A percentile compares a stretch with the other conserved stretches of the same genome.
phyloP scores from a whole-genome alignment of 371 early-diverging fungal species.

The Amoeboaphelidium occidentale region DNA sequence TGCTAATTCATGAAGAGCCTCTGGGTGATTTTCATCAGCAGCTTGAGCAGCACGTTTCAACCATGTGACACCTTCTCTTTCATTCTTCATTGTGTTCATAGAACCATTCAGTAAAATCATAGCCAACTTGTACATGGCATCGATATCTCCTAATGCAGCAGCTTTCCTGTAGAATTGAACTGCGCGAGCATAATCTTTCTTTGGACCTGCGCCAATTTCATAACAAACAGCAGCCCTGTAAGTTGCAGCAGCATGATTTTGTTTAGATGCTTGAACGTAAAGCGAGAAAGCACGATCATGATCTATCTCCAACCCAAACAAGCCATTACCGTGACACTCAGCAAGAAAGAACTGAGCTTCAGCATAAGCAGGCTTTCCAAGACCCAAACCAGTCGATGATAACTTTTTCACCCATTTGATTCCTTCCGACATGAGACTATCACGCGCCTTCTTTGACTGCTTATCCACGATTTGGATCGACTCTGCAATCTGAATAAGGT shows the following conservation, averaged over 20 bases:
- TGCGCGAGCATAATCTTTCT: conserved; percentile 52
- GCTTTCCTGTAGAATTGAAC: conserved; percentile 81
- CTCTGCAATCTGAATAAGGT: conserved; percentile 16
- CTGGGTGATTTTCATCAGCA: conserved; percentile 70
- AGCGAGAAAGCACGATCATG: conserved; percentile 69
- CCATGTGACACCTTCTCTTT: conserved; percentile 78
- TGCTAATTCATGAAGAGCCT: conserved; percentile 77
- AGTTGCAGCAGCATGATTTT: conserved; percentile 67
- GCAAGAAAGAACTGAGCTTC: conserved; percentile 82
- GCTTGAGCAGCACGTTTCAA: conserved; percentile 54
- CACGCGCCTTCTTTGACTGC: conserved; percentile 21
- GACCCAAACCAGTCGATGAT: conserved; percentile 29
- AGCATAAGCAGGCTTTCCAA: conserved; percentile 37
- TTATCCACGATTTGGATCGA: conserved; percentile 6
- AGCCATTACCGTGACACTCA: conserved; percentile 43
- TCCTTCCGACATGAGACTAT: conserved; percentile 33
- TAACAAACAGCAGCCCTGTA: conserved; percentile 87
- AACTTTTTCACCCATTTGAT: conserved; percentile 50
- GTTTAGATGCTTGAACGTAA: conserved; percentile 76
- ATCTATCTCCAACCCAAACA: conserved; percentile 45
- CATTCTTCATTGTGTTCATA: conserved; percentile 15
- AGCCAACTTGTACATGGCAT: conserved; percentile 89
- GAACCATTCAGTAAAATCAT: conserved; percentile 35
- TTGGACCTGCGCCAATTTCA: conserved; percentile 79
- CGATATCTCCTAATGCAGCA: conserved; percentile 69